Percentiles rank a stretch among this genome's conserved stretches.
These are phyloP conservation scores for Phallus indusiatus DNA, from an alignment of 768 basidiomycete species.

Conservation along the genomic window DNA sequence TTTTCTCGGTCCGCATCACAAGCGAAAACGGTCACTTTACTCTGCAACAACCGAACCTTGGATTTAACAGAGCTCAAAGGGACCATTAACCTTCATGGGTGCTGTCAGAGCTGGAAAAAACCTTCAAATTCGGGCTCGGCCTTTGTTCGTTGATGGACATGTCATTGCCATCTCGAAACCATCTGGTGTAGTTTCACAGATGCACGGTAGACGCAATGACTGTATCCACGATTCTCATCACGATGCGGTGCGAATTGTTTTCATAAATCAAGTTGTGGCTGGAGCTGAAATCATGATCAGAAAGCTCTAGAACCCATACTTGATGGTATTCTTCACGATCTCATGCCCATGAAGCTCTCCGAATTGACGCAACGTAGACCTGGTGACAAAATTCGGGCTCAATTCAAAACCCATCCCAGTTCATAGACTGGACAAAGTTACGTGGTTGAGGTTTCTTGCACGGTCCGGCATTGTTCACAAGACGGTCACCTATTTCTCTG, in stretches of 20 bases:
- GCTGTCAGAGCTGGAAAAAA: no score
- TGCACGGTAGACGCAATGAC: no score
- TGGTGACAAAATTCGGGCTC: constrained; percentile 24
- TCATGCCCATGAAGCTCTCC: constrained; percentile 3
- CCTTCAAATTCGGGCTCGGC: no score
- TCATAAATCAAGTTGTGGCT: not conserved
- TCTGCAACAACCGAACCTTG: no score
- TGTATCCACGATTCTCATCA: no score
- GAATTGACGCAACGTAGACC: constrained; percentile 15
- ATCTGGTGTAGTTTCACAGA: constrained; percentile 45
- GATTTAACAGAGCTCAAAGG: no score
- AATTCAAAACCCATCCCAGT: constrained; percentile 36
- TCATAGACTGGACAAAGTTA: constrained; percentile 61
- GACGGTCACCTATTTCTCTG: not conserved
- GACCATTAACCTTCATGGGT: no score
- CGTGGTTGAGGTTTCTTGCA: no score
- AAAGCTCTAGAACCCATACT: constrained; percentile 16
- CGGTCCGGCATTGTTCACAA: no score
- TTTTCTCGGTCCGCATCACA: no score
- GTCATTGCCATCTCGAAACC: constrained; percentile 56
- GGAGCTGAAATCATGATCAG: constrained; percentile 20
- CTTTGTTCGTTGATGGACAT: constrained; percentile 40
- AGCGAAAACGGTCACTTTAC: no score
- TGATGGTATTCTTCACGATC: constrained; percentile 8
- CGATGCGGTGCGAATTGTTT: no score